Evolutionary conservation across 345 rosid species (phyloP), one percentile per base, ranked within the genome.

Genomic region (Gossypium sturtianum): DNA sequence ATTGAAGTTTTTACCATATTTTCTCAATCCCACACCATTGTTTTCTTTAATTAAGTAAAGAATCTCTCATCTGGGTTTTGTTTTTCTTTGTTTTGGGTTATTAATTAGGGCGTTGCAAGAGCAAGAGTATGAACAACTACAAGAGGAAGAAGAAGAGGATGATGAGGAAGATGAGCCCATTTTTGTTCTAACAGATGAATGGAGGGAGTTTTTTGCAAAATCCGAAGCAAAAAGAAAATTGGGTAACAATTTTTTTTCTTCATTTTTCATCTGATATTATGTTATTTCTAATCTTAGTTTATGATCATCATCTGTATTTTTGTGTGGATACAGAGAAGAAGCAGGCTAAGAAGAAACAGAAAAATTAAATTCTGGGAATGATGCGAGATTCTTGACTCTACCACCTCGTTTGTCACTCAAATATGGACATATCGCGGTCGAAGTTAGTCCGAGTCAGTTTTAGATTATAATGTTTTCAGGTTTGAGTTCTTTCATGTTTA

Each of bases 161-260:
- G 85, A 79, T 6, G 84, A 78, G 3, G 85, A 83, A 0, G 88
- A 83, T 1, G 89, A 86, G 41, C 85, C 87, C 3, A 45, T 86
- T 29, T 88, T 88, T 68, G 89, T 86, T 72, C 67, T 88, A 47
- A 88, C 89, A 1, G 89, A 86, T 74, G 91, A 88, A 73, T 86
- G 89, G 91, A 84, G 76, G 74, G 89, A 88, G 38, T 88, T 83
- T 75, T 88, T 88, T 54, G 89, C 86, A 9, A 83, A 73, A 81
- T 88, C 91, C 17, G 91, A 88, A 71, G 91, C 89, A 11, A 86
- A 77, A 78, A 84, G 88, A 75, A 84, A 80, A 72, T 48, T 75
- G 59, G 89, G 88, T 84, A 34, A 12, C 25, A 3, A 9, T 9
- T 27, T 15, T 12, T 25, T 64, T 20, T 27, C 7, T 2, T 59